Base-by-base conservation (phyloP, 2,329 filamentous ascomycete genomes). In the Eurotiales sp. region DNA sequence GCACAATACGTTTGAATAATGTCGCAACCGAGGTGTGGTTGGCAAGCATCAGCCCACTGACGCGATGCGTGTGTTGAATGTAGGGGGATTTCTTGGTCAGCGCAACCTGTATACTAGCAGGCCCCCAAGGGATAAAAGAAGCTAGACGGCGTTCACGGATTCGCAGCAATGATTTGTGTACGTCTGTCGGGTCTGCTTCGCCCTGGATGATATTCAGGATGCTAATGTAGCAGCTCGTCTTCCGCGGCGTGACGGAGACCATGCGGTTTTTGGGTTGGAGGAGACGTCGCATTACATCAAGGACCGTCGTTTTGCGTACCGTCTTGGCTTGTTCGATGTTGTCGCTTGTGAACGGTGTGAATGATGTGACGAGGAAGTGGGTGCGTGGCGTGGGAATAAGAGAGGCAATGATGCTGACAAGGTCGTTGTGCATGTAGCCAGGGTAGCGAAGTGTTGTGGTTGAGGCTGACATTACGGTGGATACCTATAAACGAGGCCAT, bases 351-450 rank as follows among this genome's bases (percentile, higher is more conserved):
- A 99, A 99, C 5, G 93, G 93, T 0, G 93, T 99, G 75, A 99
- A 99, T 39, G 92, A 90, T 4, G 93, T 99, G 84, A 96, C 95
- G 53, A 99, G 79, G 81, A 99, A 99, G 74, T 99, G 95, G 67
- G 91, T 96, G 61, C 93, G 86, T 8, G 93, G 95, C 0, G 92
- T 99, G 1, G 93, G 93, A 56, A 99, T 97, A 37, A 99, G 80
- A 17, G 90, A 95, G 21, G 95, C 93, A 52, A 99, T 81, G 62
- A 99, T 97, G 71, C 92, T 93, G 65, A 96, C 91, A 14, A 99
- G 85, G 67, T 99, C 93, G 71, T 99, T 99, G 77, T 99, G 93
- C 93, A 99, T 99, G 74, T 99, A 99, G 34, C 93, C 93, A 1
- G 93, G 93, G 69, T 99, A 99, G 65, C 93, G 83, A 46, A 99